Percentiles rank a stretch among this genome's conserved stretches.
Conservation (phyloP, 495 filamentous ascomycete genomes). For the Hypoxylon trugodes region DNA sequence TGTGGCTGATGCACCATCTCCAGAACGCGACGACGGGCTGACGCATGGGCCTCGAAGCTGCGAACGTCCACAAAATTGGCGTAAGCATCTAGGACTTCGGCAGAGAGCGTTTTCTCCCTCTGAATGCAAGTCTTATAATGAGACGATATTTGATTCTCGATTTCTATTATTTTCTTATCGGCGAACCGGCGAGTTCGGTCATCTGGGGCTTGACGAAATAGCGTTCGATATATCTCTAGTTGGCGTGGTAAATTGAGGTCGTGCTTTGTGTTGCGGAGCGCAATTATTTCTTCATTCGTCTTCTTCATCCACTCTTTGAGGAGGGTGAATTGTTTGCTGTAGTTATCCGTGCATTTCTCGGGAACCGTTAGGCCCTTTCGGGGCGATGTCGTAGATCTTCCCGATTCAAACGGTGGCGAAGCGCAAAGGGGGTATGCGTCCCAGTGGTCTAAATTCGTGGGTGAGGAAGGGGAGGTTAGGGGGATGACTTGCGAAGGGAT, state of each 20-base stretch:
- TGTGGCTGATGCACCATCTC: background rate
- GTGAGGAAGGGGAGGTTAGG: no score
- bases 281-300: constrained; percentile 13
- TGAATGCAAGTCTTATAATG: background rate
- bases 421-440: constrained; percentile 1
- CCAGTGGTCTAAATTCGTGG: constrained; percentile 2
- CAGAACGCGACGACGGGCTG: constrained; percentile 5
- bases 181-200: background rate
- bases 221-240: background rate
- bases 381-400: background rate
- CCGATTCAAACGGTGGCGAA: constrained; percentile 3
- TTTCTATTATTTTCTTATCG: background rate
- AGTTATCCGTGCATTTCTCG: constrained; percentile 5
- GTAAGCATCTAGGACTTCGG: constrained; percentile 26
- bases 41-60: constrained; percentile 8
- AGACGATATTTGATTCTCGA: no score
- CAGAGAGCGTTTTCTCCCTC: constrained; percentile 11
- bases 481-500: background rate
- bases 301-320: constrained; percentile 25
- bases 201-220: background rate
- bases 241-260: background rate
- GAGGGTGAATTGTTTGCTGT: constrained; percentile 27
- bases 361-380: constrained; percentile 10
- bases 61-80: constrained; percentile 21
- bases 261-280: background rate